Percentiles rank a stretch among this genome's conserved stretches.
phyloP scores from a whole-genome alignment of 73 alveolate genomes.

The Urostyla sp. region DNA sequence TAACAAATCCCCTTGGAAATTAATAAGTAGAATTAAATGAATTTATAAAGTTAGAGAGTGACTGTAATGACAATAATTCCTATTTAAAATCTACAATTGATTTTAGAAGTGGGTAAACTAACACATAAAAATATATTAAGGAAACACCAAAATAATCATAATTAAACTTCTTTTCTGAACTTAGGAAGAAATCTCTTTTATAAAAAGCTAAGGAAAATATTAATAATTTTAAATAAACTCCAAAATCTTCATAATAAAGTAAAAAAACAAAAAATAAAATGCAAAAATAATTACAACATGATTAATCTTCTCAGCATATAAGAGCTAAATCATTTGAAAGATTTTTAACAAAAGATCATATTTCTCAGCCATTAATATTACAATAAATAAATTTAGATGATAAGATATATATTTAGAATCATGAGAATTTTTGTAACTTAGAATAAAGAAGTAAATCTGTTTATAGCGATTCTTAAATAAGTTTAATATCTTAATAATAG shows the following conservation, averaged over 20 bases:
- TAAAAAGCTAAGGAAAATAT: not conserved
- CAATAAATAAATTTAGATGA: too few relatives aligned
- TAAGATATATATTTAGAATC: too few relatives aligned
- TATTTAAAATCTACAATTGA: too few relatives aligned
- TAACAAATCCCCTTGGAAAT: too few relatives aligned
- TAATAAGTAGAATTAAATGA: not conserved
- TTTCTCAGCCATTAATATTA: too few relatives aligned
- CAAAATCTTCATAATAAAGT: not conserved
- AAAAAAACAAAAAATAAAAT: not conserved
- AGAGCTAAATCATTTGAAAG: slow-evolving; percentile 29
- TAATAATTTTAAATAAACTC: not conserved
- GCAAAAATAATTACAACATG: not conserved
- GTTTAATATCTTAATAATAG: not conserved
- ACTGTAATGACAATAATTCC: too few relatives aligned
- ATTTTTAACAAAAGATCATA: slow-evolving; percentile 1
- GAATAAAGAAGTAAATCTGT: not conserved
- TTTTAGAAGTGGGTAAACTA: not conserved
- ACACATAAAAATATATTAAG: not conserved
- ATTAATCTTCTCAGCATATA: not conserved
- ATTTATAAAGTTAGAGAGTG: slow-evolving; percentile 4
- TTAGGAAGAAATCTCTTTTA: slow-evolving; percentile 9
- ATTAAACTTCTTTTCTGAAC: slow-evolving; percentile 4
- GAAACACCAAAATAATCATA: too few relatives aligned
- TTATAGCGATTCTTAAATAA: not conserved
- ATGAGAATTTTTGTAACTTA: too few relatives aligned